These are phyloP conservation scores for Ophiostoma ulmi DNA, from an alignment of 2,329 filamentous ascomycete genomes.

Conservation along the genomic window DNA sequence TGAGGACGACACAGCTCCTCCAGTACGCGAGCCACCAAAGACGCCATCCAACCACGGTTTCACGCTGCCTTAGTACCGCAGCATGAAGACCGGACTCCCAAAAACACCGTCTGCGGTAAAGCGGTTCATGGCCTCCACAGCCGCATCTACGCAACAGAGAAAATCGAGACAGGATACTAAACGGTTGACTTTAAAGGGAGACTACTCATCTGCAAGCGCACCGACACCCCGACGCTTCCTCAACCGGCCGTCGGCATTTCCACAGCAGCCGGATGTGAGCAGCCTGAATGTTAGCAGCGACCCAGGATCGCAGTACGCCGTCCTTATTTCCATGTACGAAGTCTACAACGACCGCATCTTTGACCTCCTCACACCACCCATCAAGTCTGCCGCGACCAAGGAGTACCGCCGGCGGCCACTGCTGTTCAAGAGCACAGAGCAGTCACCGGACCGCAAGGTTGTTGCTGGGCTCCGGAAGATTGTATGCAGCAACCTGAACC, in stretches of 20 bases:
- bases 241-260: constrained; percentile 64
- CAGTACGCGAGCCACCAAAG: neutral
- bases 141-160: constrained; percentile 41
- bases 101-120: constrained; percentile 32
- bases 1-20: constrained; percentile 28
- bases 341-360: constrained; percentile 99
- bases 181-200: constrained; percentile 42
- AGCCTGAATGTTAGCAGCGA: constrained; percentile 63
- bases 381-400: constrained; percentile 58
- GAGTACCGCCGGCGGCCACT: constrained; percentile 71
- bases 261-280: constrained; percentile 69
- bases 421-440: constrained; percentile 87
- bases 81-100: neutral
- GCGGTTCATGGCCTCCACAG: constrained; percentile 43
- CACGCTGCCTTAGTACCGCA: constrained; percentile 4
- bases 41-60: neutral
- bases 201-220: constrained; percentile 32
- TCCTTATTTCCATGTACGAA: constrained; percentile 96
- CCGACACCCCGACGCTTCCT: constrained; percentile 55
- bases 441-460: constrained; percentile 84
- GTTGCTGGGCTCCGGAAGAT: constrained; percentile 89
- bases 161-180: constrained; percentile 41
- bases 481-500: constrained; percentile 72
- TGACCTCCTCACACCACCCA: constrained; percentile 70
- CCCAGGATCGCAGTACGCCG: constrained; percentile 69